These are phyloP conservation scores for Arxiozyma bovina DNA, from an alignment of 1,139 yeast genomes.

Conservation along the genomic window DNA sequence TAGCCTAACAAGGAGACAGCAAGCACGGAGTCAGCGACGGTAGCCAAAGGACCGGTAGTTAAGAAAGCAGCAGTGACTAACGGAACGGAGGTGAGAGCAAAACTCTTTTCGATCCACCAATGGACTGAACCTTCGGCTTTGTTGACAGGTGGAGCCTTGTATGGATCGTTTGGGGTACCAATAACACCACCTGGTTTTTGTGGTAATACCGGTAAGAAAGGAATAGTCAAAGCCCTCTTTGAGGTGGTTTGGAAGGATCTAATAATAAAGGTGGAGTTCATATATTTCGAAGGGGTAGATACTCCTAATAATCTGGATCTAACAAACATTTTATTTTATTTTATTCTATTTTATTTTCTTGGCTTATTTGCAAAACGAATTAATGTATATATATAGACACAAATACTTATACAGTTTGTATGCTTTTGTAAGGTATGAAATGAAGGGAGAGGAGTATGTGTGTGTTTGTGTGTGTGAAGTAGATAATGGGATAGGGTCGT, in stretches of 20 bases:
- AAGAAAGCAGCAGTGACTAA: constrained; percentile 55
- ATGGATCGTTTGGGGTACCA: constrained; percentile 72
- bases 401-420: too few relatives aligned
- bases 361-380: background rate
- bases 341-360: too few relatives aligned
- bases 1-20: constrained; percentile 52
- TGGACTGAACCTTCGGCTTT: constrained; percentile 58
- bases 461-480: too few relatives aligned
- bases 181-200: constrained; percentile 72
- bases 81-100: constrained; percentile 55
- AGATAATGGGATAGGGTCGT: too few relatives aligned
- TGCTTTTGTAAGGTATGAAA: too few relatives aligned
- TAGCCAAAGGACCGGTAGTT: constrained; percentile 43
- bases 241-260: constrained; percentile 30
- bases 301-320: background rate
- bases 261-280: constrained; percentile 5
- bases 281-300: background rate
- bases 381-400: too few relatives aligned
- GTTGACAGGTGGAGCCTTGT: constrained; percentile 47
- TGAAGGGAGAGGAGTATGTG: too few relatives aligned
- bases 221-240: constrained; percentile 32
- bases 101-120: constrained; percentile 61
- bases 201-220: constrained; percentile 44
- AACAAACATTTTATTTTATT: constrained; percentile 1
- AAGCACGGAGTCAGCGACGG: constrained; percentile 49